Evolutionary conservation across 768 basidiomycete genomes (phyloP).

Genomic region (Mycena alexandri): DNA sequence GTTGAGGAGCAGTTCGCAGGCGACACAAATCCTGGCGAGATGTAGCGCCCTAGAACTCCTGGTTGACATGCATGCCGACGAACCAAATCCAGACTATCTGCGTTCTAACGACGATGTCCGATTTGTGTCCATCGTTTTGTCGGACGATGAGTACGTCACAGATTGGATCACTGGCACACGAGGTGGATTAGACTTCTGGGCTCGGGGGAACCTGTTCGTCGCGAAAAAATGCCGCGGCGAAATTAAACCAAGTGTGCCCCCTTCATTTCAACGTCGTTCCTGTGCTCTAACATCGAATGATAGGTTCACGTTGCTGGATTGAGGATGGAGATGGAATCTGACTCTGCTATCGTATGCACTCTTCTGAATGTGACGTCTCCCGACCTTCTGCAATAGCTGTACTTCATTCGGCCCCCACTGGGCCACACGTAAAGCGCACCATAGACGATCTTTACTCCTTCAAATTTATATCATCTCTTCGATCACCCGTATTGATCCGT

Average conservation of each 20-base stretch:
- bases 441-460: too few relatives aligned
- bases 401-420: too few relatives aligned
- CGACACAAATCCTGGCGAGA: neutral
- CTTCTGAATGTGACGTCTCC: too few relatives aligned
- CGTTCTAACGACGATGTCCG: constrained; percentile 3
- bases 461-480: too few relatives aligned
- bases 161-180: neutral
- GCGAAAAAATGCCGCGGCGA: constrained; percentile 12
- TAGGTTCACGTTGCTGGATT: constrained; percentile 25
- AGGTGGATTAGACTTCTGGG: constrained; percentile 20
- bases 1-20: neutral
- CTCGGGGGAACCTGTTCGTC: constrained; percentile 10
- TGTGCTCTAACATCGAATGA: neutral
- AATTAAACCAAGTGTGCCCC: constrained; percentile 7
- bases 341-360: neutral
- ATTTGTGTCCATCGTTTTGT: neutral
- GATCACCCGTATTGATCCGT: too few relatives aligned
- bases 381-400: too few relatives aligned
- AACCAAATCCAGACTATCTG: too few relatives aligned
- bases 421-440: too few relatives aligned
- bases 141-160: neutral
- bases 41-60: neutral
- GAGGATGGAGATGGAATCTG: constrained; percentile 14
- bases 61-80: neutral
- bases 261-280: neutral